Evolutionary conservation across 2,329 filamentous ascomycete genomes (phyloP), one percentile per base, ranked within the genome.

Genomic region (Ceratocystis harringtonii): DNA sequence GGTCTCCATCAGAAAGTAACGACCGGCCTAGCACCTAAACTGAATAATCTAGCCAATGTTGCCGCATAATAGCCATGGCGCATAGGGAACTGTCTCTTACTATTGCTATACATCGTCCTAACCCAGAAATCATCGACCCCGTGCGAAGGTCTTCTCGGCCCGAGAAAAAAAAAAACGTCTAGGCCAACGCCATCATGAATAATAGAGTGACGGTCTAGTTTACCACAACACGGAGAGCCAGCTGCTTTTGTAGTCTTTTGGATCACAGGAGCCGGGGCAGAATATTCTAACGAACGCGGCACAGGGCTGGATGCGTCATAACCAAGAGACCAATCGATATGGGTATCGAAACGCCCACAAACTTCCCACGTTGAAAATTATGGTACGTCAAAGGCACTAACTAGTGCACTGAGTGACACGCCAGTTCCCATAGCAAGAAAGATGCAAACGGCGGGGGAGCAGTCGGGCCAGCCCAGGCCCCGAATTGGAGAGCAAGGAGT

Each of bases 291-390:
- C 84, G 84, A 5, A 95, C 87, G 73, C 94, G 94, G 80, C 89
- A 95, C 0, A 95, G 78, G 67, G 95, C 95, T 0, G 90, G 91
- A 71, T 94, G 95, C 89, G 95, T 95, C 90, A 95, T 95, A 52
- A 95, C 85, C 1, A 95, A 79, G 0, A 95, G 76, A 0, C 90
- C 90, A 61, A 95, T 77, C 0, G 90, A 89, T 89, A 88, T 88
- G 0, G 86, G 86, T 28, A 87, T 75, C 1, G 84, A 86, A 0
- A 89, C 76, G 0, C 84, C 84, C 0, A 89, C 87, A 70, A 92
- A 91, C 25, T 83, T 81, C 5, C 89, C 89, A 70, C 80, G 82
- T 68, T 92, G 82, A 15, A 94, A 73, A 0, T 84, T 81, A 0
- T 79, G 79, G 0, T 82, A 84, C 0, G 82, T 82, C 25, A 76